A percentile compares a stretch with the other conserved stretches of the same genome.
Conservation (phyloP, 306 rosid species). For the Cucurbita argyrosperma region DNA sequence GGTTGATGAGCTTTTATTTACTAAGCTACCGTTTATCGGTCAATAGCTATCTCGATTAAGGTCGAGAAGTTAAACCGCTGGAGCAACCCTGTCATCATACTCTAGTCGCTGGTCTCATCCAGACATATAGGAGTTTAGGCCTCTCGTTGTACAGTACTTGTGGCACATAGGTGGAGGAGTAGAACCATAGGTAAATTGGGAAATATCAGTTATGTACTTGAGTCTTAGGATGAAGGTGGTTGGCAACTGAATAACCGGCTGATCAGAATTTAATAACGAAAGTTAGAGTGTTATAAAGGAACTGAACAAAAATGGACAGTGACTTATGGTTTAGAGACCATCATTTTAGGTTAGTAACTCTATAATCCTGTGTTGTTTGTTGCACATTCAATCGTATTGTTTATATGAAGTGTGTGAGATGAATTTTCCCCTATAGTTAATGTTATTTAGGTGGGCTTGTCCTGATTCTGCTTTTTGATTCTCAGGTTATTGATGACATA, state of each 20-base stretch:
- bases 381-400: not conserved
- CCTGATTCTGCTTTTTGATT: constrained; percentile 3
- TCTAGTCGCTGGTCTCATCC: not conserved
- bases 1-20: not conserved
- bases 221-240: not conserved
- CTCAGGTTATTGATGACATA: constrained; percentile 62
- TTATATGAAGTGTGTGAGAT: not conserved
- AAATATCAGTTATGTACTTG: not conserved
- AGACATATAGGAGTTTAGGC: not conserved
- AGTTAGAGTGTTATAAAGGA: not conserved
- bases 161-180: not conserved
- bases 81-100: not conserved
- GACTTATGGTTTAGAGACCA: not conserved
- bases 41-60: not conserved
- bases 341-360: not conserved
- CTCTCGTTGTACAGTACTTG: not conserved
- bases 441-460: not conserved
- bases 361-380: not conserved
- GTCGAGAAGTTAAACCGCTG: not conserved
- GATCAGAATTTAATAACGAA: not conserved
- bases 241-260: not conserved
- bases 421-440: not conserved
- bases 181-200: not conserved
- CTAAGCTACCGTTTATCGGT: not conserved
- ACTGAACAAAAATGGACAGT: not conserved